Conservation (phyloP, 805 yeast species). For the Torulaspora microellipsoides region DNA sequence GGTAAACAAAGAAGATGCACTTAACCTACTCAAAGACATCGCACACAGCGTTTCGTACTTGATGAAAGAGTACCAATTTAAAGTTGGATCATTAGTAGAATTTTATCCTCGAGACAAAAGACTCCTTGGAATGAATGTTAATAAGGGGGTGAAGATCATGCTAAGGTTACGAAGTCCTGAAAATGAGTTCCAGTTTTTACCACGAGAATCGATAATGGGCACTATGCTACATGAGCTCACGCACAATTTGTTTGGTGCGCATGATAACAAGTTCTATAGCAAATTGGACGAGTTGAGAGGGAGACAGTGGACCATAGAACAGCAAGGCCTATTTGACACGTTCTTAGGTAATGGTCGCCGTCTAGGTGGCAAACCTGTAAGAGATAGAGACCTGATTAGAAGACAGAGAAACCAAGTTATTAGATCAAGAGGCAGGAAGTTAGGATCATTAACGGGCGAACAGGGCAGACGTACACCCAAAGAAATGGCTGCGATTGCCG, state of each 20-base stretch:
- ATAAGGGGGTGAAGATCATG: slow-evolving; percentile 67
- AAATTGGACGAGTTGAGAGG: slow-evolving; percentile 56
- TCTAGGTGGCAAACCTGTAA: slow-evolving; percentile 17
- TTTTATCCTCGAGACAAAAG: slow-evolving; percentile 67
- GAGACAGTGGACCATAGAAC: slow-evolving; percentile 40
- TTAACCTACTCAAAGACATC: slow-evolving; percentile 58
- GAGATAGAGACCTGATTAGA: slow-evolving; percentile 1
- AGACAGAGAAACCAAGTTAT: slow-evolving; percentile 6
- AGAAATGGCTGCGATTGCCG: slow-evolving; percentile 35
- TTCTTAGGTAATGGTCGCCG: slow-evolving; percentile 32
- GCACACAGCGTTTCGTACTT: slow-evolving; percentile 73
- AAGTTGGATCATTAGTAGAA: slow-evolving; percentile 67
- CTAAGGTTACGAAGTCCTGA: slow-evolving; percentile 61
- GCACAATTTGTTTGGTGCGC: slow-evolving; percentile 79
- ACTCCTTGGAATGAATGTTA: slow-evolving; percentile 78
- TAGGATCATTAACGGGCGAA: slow-evolving; percentile 9
- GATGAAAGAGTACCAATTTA: slow-evolving; percentile 61
- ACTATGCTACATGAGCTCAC: slow-evolving; percentile 86
- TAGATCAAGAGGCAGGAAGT: slow-evolving; percentile 8
- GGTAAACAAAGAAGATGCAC: slow-evolving; percentile 46
- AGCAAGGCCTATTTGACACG: slow-evolving; percentile 27
- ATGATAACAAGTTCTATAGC: slow-evolving; percentile 64
- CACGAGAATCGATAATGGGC: slow-evolving; percentile 64
- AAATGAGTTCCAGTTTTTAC: slow-evolving; percentile 50
- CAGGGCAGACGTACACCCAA: slow-evolving; percentile 14